A percentile compares a stretch with the other conserved stretches of the same genome.
These are phyloP conservation scores for Penicillium bialowiezense DNA, from an alignment of 495 filamentous ascomycete genomes.

Conservation along the genomic window DNA sequence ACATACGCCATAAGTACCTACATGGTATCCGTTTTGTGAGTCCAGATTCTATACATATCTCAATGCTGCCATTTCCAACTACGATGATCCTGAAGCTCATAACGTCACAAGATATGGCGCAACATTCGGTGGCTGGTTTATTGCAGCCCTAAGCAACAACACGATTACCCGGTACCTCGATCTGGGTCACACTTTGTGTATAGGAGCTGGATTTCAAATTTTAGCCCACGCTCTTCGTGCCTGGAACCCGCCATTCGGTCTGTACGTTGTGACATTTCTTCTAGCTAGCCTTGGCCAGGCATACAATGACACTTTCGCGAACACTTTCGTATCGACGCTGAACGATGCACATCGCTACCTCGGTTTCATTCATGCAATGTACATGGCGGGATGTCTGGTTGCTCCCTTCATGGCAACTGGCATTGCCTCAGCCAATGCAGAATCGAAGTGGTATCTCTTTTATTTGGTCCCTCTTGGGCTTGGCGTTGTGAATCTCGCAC, in stretches of 20 bases:
- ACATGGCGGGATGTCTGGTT: constrained; percentile 32
- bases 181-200: constrained; percentile 19
- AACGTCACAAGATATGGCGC: constrained; percentile 22
- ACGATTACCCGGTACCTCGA: constrained; percentile 25
- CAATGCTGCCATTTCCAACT: no score
- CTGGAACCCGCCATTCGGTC: constrained; percentile 29
- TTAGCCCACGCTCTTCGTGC: constrained; percentile 24
- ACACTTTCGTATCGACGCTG: constrained; percentile 27
- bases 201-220: constrained; percentile 26
- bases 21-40: constrained; percentile 22
- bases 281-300: constrained; percentile 32
- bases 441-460: constrained; percentile 25
- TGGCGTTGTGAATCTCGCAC: constrained; percentile 18
- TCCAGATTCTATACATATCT: not conserved
- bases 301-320: constrained; percentile 34
- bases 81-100: not conserved
- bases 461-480: constrained; percentile 25
- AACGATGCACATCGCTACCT: constrained; percentile 29
- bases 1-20: constrained; percentile 46
- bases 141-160: constrained; percentile 31
- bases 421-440: constrained; percentile 20
- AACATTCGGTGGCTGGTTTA: constrained; percentile 29
- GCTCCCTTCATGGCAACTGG: constrained; percentile 28
- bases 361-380: constrained; percentile 37
- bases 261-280: constrained; percentile 30